These are phyloP conservation scores for Manihot esculenta DNA, from an alignment of 441 rosid genomes.

Conservation along the genomic window DNA sequence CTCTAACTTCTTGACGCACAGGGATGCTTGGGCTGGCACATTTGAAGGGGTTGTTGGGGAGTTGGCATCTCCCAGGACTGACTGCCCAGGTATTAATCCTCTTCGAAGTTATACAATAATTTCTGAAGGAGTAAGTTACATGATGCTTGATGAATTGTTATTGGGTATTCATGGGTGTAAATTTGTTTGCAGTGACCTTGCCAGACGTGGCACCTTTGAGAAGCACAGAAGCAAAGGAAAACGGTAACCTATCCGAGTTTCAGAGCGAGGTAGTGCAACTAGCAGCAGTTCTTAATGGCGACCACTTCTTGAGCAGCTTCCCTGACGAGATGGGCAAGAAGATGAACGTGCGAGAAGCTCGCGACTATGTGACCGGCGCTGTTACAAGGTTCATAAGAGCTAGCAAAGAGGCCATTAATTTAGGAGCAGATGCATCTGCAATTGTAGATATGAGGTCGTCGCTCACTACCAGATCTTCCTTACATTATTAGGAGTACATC, in stretches of 20 bases:
- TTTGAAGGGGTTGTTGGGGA: constrained; percentile 67
- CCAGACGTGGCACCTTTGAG: constrained; percentile 70
- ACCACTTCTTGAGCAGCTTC: constrained; percentile 79
- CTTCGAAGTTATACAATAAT: too few relatives aligned
- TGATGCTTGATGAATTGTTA: not conserved
- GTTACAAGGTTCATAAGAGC: constrained; percentile 75
- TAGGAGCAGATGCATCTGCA: constrained; percentile 82
- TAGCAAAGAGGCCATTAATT: constrained; percentile 80
- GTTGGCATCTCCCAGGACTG: constrained; percentile 71
- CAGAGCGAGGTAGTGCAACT: constrained; percentile 86
- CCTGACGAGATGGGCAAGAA: constrained; percentile 70
- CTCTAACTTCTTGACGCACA: constrained; percentile 80
- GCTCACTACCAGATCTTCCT: constrained; percentile 67
- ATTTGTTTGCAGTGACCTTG: constrained; percentile 50
- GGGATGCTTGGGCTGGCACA: constrained; percentile 96
- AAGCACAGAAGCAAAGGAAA: constrained; percentile 63
- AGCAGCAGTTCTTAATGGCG: constrained; percentile 89
- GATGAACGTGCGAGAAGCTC: constrained; percentile 81
- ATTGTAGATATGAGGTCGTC: constrained; percentile 93
- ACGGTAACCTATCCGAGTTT: constrained; percentile 60
- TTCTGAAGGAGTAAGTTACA: not conserved
- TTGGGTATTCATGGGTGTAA: not conserved
- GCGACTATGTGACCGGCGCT: constrained; percentile 65
- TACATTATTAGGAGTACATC: constrained; percentile 29
- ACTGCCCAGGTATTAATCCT: constrained; percentile 61